Evolutionary conservation across 2,329 filamentous ascomycete species (phyloP), one percentile per base, ranked within the genome.

Genomic region (Lasiodiplodia sp.): DNA sequence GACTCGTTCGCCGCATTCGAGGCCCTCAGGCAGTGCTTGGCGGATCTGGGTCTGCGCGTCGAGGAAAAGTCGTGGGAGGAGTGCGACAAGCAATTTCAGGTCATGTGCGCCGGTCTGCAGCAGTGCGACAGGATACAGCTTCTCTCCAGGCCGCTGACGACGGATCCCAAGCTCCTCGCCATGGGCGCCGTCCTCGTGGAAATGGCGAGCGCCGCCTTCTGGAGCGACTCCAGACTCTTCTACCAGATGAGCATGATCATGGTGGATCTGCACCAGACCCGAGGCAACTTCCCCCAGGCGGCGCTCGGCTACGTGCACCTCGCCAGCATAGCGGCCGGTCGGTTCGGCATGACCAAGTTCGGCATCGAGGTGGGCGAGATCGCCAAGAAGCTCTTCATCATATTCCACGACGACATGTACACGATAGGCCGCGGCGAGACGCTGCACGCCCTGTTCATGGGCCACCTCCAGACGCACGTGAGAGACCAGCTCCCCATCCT

Each of bases 1-100:
- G 88, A 97, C 71, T 88, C 90, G 34, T 81, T 85, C 25, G 86
- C 86, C 4, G 92, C 94, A 0, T 88, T 97, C 72, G 81, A 86
- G 38, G 87, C 88, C 1, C 82, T 97, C 28, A 90, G 90, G 74
- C 86, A 89, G 56, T 94, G 92, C 70, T 82, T 97, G 18, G 82
- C 38, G 6, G 90, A 90, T 14, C 84, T 97, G 14, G 91, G 88
- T 3, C 85, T 94, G 18, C 79, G 86, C 1, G 82, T 96, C 14
- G 87, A 90, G 40, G 84, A 89, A 1, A 83, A 88, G 2, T 90
- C 90, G 2, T 94, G 90, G 77, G 89, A 94, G 72, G 88, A 91
- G 72, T 96, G 93, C 74, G 94, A 97, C 75, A 81, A 82, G 21
- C 88, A 91, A 66, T 97, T 96, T 73, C 85, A 89, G 72, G 83